Percentiles rank a stretch among this genome's conserved stretches.
These are phyloP conservation scores for Capsicum chinense DNA, from an alignment of 257 asterid species.

Conservation along the genomic window DNA sequence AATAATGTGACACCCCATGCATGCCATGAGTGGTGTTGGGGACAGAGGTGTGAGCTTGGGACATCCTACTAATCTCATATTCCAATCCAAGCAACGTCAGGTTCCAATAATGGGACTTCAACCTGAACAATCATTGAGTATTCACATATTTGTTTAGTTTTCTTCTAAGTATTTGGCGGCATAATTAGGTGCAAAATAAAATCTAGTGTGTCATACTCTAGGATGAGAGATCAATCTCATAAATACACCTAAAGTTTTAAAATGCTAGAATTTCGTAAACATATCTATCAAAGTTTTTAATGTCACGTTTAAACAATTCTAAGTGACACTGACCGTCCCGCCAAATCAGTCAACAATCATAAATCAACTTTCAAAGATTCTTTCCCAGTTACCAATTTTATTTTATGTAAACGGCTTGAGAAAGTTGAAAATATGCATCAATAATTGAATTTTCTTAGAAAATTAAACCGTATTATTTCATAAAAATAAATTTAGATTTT, in stretches of 20 bases:
- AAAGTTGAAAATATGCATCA: too few relatives aligned
- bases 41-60: neutral
- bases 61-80: neutral
- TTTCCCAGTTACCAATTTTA: neutral
- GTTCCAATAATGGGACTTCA: neutral
- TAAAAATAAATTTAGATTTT: too few relatives aligned
- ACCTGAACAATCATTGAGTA: neutral
- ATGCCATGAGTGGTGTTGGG: constrained; percentile 3
- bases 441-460: too few relatives aligned
- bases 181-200: neutral
- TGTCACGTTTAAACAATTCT: neutral
- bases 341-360: neutral
- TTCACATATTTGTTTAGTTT: neutral
- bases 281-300: neutral
- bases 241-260: neutral
- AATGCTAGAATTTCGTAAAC: neutral
- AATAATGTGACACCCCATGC: constrained; percentile 15
- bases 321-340: neutral
- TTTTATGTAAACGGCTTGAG: too few relatives aligned
- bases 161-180: neutral
- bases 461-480: too few relatives aligned
- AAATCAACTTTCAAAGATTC: neutral
- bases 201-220: neutral
- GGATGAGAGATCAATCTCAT: neutral
- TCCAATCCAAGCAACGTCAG: neutral